Evolutionary conservation across 352 stramenopile species (phyloP).

Genomic region (Blastocystis sp.): DNA sequence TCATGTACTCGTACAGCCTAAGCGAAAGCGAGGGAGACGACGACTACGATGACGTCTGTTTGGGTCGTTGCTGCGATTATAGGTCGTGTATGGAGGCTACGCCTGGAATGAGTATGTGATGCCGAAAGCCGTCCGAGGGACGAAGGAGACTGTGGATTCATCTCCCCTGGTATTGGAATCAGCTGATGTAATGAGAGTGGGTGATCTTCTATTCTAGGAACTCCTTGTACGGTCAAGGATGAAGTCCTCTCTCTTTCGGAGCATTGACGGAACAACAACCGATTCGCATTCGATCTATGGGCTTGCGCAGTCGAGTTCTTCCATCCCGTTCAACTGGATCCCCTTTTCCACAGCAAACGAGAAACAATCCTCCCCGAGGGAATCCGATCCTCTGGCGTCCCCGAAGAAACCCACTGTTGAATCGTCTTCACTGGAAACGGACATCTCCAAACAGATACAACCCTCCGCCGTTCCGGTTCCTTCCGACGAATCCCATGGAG

Average conservation of each 20-base stretch:
- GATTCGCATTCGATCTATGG: neutral
- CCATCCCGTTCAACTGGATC: neutral
- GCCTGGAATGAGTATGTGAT: constrained; percentile 44
- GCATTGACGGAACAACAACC: neutral
- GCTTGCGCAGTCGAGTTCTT: neutral
- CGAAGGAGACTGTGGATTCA: neutral
- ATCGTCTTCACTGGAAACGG: neutral
- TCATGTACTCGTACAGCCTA: constrained; percentile 51
- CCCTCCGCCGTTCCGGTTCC: neutral
- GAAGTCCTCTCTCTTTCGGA: neutral
- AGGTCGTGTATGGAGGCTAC: constrained; percentile 40
- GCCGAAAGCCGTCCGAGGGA: neutral
- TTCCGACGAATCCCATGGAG: neutral
- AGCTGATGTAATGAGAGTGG: too few species aligned
- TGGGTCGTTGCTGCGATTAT: neutral
- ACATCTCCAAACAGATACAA: neutral
- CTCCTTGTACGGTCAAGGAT: neutral
- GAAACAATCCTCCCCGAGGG: neutral
- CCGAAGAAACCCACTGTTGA: neutral
- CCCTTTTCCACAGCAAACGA: neutral
- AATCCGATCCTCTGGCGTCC: neutral
- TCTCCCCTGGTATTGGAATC: neutral
- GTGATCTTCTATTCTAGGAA: too few species aligned
- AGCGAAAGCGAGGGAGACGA: constrained; percentile 42
- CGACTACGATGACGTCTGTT: constrained; percentile 8